Evolutionary conservation across 148 eudicot genomes (phyloP).

Genomic region (Diospyros kaki): DNA sequence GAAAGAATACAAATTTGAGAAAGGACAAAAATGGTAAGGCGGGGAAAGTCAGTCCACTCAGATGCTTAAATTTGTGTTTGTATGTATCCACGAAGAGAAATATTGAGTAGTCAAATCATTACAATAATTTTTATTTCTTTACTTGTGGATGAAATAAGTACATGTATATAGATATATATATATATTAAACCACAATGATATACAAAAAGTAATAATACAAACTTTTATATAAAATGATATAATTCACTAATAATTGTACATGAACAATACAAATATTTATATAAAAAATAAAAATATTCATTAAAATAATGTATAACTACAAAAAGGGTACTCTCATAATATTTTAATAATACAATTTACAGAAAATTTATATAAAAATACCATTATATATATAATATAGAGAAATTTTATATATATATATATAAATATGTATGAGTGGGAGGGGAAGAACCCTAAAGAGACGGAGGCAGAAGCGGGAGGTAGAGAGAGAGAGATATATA

Average conservation of each 20-base stretch:
- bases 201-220: not conserved
- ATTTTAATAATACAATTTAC: no score
- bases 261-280: no score
- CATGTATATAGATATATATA: not conserved
- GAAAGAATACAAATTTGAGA: not conserved
- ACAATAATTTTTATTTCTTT: not conserved
- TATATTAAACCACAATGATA: not conserved
- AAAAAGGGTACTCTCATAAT: no score
- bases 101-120: conserved; percentile 48
- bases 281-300: no score
- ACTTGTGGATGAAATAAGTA: no score
- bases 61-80: conserved; percentile 21
- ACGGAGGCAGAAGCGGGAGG: conserved; percentile 20
- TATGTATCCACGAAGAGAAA: conserved; percentile 25
- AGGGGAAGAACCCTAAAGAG: conserved; percentile 25
- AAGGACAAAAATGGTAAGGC: conserved; percentile 20
- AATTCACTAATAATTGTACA: not conserved
- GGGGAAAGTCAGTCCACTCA: conserved; percentile 11
- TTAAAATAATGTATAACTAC: no score
- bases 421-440: not conserved
- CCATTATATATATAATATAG: no score
- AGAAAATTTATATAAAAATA: no score
- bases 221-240: no score
- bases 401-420: not conserved
- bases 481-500: not conserved